These are phyloP conservation scores for Penicillium capsulatum DNA, from an alignment of 2,329 filamentous ascomycete genomes.

Conservation along the genomic window DNA sequence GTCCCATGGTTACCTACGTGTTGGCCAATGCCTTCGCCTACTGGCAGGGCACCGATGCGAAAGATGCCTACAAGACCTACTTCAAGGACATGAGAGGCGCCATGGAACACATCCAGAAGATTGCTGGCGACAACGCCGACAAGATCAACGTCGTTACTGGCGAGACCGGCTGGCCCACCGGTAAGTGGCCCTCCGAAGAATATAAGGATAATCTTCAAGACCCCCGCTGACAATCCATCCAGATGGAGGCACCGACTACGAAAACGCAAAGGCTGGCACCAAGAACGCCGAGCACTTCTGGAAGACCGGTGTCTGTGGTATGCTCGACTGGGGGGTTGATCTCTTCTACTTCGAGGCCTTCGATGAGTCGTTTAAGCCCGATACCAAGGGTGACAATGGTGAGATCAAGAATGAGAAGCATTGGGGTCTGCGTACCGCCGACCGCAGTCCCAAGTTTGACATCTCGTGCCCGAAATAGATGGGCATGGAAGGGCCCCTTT, in stretches of 20 bases:
- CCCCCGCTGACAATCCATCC: slow-evolving; percentile 6
- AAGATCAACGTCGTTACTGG: slow-evolving; percentile 64
- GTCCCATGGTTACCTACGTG: slow-evolving; percentile 55
- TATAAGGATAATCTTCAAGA: neutral
- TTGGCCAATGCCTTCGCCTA: slow-evolving; percentile 68
- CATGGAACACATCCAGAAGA: slow-evolving; percentile 57
- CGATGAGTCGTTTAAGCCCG: slow-evolving; percentile 68
- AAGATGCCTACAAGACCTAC: slow-evolving; percentile 59
- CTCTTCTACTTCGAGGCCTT: slow-evolving; percentile 72
- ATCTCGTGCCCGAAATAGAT: slow-evolving; percentile 42
- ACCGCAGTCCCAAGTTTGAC: slow-evolving; percentile 56
- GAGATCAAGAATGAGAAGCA: slow-evolving; percentile 59
- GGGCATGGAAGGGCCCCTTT: slow-evolving; percentile 1
- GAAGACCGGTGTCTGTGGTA: slow-evolving; percentile 59
- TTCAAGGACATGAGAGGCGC: slow-evolving; percentile 65
- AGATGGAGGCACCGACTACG: slow-evolving; percentile 58
- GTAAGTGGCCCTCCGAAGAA: slow-evolving; percentile 24
- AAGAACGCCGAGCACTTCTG: slow-evolving; percentile 59
- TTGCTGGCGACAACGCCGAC: slow-evolving; percentile 50
- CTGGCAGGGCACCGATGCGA: slow-evolving; percentile 62
- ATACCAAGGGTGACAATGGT: slow-evolving; percentile 60
- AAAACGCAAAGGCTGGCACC: slow-evolving; percentile 56
- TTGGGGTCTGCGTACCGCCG: slow-evolving; percentile 64
- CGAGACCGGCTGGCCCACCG: slow-evolving; percentile 64
- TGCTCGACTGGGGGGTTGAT: slow-evolving; percentile 62